These are phyloP conservation scores for Knufia fluminis DNA, from an alignment of 2,329 filamentous ascomycete genomes.

Conservation along the genomic window DNA sequence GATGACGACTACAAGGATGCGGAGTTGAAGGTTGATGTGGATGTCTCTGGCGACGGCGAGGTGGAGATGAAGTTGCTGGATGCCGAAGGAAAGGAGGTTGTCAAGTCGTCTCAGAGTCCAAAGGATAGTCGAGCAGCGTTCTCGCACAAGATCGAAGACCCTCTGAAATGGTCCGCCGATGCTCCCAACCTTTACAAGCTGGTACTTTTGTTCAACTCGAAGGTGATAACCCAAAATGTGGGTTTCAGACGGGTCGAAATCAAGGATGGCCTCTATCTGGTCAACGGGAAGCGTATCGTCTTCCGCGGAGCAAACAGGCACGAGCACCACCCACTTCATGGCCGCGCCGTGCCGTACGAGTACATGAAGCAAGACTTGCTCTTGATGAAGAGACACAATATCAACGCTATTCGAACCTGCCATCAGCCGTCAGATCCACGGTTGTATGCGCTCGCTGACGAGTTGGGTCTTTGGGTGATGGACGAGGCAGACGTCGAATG, in stretches of 20 bases:
- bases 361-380: conserved; percentile 54
- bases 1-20: conserved; percentile 45
- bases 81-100: conserved; percentile 33
- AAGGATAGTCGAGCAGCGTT: too few relatives aligned
- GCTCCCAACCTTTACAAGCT: conserved; percentile 53
- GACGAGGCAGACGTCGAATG: conserved; percentile 32
- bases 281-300: conserved; percentile 54
- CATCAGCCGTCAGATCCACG: conserved; percentile 53
- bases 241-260: conserved; percentile 59
- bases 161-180: conserved; percentile 61
- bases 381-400: conserved; percentile 61
- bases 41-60: conserved; percentile 31
- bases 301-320: conserved; percentile 60
- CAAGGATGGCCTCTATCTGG: conserved; percentile 49
- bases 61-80: conserved; percentile 39
- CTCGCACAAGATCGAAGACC: too few relatives aligned
- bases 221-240: conserved; percentile 43
- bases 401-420: conserved; percentile 60
- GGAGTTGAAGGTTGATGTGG: conserved; percentile 42
- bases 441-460: conserved; percentile 27
- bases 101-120: too few relatives aligned
- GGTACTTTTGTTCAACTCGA: conserved; percentile 8
- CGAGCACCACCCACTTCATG: conserved; percentile 57
- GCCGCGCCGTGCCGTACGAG: conserved; percentile 54
- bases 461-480: conserved; percentile 31